Evolutionary conservation across 2,329 filamentous ascomycete species (phyloP), one percentile per base, ranked within the genome.

Genomic region (Allantophomopsis lycopodina): DNA sequence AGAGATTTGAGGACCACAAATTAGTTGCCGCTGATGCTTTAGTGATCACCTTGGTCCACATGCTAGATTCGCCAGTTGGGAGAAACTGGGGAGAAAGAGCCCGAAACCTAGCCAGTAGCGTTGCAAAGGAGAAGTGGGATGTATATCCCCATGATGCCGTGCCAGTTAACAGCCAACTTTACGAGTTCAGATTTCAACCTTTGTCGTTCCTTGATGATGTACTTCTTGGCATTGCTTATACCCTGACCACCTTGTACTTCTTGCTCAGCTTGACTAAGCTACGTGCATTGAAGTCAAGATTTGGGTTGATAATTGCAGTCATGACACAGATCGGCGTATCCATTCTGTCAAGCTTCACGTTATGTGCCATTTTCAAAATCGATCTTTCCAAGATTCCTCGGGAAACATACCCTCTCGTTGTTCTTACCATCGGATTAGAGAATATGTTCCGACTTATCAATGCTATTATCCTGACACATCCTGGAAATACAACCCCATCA

Each of bases 391-490:
- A 74, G 46, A 80, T 89, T 37, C 83, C 83, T 2, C 69, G 77
- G 44, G 79, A 79, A 39, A 76, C 76, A 30, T 89, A 87, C 53
- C 83, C 83, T 0, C 69, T 85, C 8, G 79, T 85, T n/a, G 73
- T 88, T 7, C 66, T 87, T 32, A 72, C 78, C 32, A 79, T 86
- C 60, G 85, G 83, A 37, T 62, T 88, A 23, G 83, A 87, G 50
- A 87, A 88, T 49, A 82, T 84, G 46, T 81, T 87, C 51, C 69
- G 82, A 14, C 63, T 88, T 30, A 84, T 88, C 56, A 86, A 87
- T 51, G 76, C 79, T 6, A 79, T 88, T 32, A 76, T 88, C 28
- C 65, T 78, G 40, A 85, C 80, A 1, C 77, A 80, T 0, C 65
- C 78, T 0, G 76, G 83, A 46, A 71, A 80, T 55, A 74, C 68